Base-by-base conservation (phyloP, 805 yeast species). In the Metschnikowia proteae region DNA sequence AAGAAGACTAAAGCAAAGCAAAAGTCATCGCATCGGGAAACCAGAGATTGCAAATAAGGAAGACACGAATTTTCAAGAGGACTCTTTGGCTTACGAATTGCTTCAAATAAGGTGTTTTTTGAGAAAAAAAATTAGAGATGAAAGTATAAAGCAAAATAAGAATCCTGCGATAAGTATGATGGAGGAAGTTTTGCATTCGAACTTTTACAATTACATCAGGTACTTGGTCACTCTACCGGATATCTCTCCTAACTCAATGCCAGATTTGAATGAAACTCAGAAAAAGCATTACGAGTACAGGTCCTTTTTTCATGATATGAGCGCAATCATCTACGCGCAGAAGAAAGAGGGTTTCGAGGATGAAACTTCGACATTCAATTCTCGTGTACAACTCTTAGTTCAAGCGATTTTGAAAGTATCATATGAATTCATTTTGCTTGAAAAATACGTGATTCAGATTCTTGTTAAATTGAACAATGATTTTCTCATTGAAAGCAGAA, bases 121-220 rank as follows among this genome's bases (percentile, higher is more conserved):
- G 23, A 54, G 74, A 8, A 43, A 50, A 23, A 45, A 68, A 7
- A 63, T 70, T 7, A 43, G 11, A 22, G 29, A 41, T 4, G 58
- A 56, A 33, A 45, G 50, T 9, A 37, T 17, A 10, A 37, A 43
- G 3, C 17, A 32, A 13, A 31, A 35, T 2, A 47, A 30, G 5
- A 26, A 29, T 6, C 38, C 43, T n/a, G 45, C 53, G 2, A 43
- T 59, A 3, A 35, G 51, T 30, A 53, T 57, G 33, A 52, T 57
- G 40, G 76, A 72, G 52, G 76, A 71, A 45, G 49, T 72, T n/a
- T 53, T 70, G 26, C 75, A 71, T 50, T 52, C 67, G 4, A 71
- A 71, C 42, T 63, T 70, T 49, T 58, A 67, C 10, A 72, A 71
- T 47, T 71, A 71, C 47, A 54, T 71, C 11, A 53, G 75, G 23